A percentile compares a stretch with the other conserved stretches of the same genome.
Evolutionary conservation across 441 rosid species (phyloP).

Genomic region (Jatropha podagrica): DNA sequence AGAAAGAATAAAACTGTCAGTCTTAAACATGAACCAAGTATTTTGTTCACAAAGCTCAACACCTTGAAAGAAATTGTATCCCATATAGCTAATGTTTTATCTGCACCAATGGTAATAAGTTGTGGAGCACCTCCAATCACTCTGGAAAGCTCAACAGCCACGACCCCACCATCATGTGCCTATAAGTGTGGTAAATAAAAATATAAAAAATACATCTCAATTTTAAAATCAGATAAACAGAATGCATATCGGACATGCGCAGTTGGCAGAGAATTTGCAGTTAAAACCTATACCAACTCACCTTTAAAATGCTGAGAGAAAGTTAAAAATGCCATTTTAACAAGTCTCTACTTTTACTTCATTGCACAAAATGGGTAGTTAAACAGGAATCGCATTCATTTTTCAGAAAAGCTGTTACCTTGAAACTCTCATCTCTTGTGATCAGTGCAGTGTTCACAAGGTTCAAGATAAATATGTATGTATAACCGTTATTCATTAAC

Average conservation of each 20-base stretch:
- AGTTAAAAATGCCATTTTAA: background rate
- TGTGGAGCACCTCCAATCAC: slow-evolving; percentile 96
- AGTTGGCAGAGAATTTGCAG: slow-evolving; percentile 4
- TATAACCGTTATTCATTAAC: slow-evolving; percentile 1
- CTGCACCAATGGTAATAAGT: slow-evolving; percentile 95
- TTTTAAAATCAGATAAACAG: slow-evolving; percentile 11
- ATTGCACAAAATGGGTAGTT: background rate
- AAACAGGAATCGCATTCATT: background rate
- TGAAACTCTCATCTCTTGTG: background rate
- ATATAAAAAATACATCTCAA: slow-evolving; percentile 3
- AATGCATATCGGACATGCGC: background rate
- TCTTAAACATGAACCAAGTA: slow-evolving; percentile 9
- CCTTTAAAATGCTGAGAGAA: background rate
- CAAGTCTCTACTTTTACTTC: background rate
- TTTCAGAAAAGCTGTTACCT: background rate
- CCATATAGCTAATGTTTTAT: slow-evolving; percentile 98
- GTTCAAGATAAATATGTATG: slow-evolving; percentile 3
- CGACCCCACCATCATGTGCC: slow-evolving; percentile 99
- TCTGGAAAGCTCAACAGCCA: slow-evolving; percentile 93
- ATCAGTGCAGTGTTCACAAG: background rate
- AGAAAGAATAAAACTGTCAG: slow-evolving; percentile 3
- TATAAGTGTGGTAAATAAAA: slow-evolving; percentile 32
- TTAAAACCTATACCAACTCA: background rate
- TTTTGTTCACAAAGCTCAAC: slow-evolving; percentile 17
- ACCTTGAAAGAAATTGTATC: slow-evolving; percentile 99